Evolutionary conservation across 2,329 filamentous ascomycete species (phyloP), one percentile per base, ranked within the genome.

Genomic region (Rutstroemia sp.): DNA sequence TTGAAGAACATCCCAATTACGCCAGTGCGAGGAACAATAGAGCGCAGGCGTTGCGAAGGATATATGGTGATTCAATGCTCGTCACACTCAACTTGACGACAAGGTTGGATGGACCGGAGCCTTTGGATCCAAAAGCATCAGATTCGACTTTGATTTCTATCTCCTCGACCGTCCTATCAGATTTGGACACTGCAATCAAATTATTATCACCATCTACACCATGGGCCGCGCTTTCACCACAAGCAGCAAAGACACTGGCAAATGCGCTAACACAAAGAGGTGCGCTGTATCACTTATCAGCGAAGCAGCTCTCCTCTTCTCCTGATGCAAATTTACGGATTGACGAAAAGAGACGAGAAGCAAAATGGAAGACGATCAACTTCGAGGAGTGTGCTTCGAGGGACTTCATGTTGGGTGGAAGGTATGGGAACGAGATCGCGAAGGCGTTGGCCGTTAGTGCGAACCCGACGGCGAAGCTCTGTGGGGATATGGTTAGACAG

Each of bases 21-120:
- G 86, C 87, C 21, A 88, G 85, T 60, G 86, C 83, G 5, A 79
- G 82, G 57, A 87, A 90, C 68, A 92, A 92, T 70, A 78, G 87
- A 50, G 88, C 85, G 2, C 88, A 92, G 69, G 77, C 85, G 8
- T 64, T 79, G 30, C 74, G 86, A 21, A 74, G 85, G 48, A 71
- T 83, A 56, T 83, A 86, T 60, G 84, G 84, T 10, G 83, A 87
- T 54, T 30, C 44, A 14, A 44, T 57, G 36, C 38, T 56, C 16
- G 23, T 23, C 10, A 10, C 16, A 25, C n/a, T 38, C 16, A 38
- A 53, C 17, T 34, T 10, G 12, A 34, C 16, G 40, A 44, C 40
- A 27, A n/a, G 9, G 44, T 45, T 16, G 19, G 21, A 27, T 14
- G 44, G 23, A 25, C 23, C 44, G 16, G 23, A 34, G 6, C 39